Conservation (phyloP, 768 basidiomycete genomes). For the Aureoboletus auriporus region DNA sequence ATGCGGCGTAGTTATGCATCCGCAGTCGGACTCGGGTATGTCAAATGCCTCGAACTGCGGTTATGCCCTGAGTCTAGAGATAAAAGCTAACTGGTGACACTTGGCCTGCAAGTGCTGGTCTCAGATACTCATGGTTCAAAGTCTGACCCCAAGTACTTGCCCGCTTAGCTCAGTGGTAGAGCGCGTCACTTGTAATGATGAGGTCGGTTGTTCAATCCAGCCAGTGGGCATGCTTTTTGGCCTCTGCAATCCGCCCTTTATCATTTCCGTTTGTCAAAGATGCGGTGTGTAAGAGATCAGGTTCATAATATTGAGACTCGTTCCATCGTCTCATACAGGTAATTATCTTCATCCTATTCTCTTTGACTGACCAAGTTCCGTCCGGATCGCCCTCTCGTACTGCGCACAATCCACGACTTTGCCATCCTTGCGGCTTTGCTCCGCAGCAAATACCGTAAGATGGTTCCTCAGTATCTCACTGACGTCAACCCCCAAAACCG, state of each 20-base stretch:
- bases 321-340: too few species aligned
- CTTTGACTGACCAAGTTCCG: conserved; percentile 18
- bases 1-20: neutral
- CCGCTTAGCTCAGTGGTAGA: conserved; percentile 45
- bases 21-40: too few species aligned
- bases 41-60: too few species aligned
- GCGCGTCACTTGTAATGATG: conserved; percentile 44
- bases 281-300: too few species aligned
- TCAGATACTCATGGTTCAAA: neutral
- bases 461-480: conserved; percentile 73
- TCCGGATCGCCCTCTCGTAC: conserved; percentile 55
- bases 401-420: conserved; percentile 63
- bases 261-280: too few species aligned
- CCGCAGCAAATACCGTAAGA: conserved; percentile 84
- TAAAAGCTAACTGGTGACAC: too few species aligned
- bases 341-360: too few species aligned
- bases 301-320: too few species aligned
- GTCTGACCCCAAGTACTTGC: neutral
- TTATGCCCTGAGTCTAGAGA: too few species aligned
- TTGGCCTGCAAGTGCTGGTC: too few species aligned
- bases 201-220: conserved; percentile 46
- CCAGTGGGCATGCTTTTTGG: conserved; percentile 32
- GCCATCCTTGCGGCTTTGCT: conserved; percentile 68
- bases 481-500: conserved; percentile 60
- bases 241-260: too few species aligned